Base-by-base conservation (phyloP, 1,139 yeast genomes). In the Saccharomyces hybrid region DNA sequence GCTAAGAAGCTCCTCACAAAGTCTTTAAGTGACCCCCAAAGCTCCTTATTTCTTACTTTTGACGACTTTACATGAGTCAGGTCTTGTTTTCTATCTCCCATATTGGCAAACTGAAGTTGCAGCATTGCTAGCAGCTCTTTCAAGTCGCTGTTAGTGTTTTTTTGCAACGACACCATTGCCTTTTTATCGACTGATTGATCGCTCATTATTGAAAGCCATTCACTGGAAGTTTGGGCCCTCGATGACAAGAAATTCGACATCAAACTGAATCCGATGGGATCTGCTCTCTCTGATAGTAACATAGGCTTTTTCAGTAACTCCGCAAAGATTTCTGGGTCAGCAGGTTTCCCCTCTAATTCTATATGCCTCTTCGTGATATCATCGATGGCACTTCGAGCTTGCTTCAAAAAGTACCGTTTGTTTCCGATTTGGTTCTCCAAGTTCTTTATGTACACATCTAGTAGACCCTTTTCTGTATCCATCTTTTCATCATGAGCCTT, bases 231-330 rank as follows among this genome's bases (percentile, higher is more conserved):
- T 21, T 56, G 54, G 19, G 54, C 56, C 19, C 66, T 60, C 27
- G 53, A 50, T 7, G 54, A 44, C 21, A 60, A 46, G 38, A 61
- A 58, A 21, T 58, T 52, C 14, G 62, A 58, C 0, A 59, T 62
- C 48, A 67, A 47, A 46, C 62, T 60, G 12, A 66, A 49, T 0
- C 72, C 71, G 46, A 68, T 60, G 0, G 71, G 71, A 42, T 69
- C 72, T 0, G 70, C 62, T 52, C 69, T 59, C 49, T 65, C 70
- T 7, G 69, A 64, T 21, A 59, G 58, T 47, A 64, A 61, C 60
- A 68, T 55, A 0, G 69, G 68, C 27, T 60, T 61, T 28, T 57
- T 55, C 54, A 64, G 38, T 24, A 68, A 56, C n/a, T 57, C 55
- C 58, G 31, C 32, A 11, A 29, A 28, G 8, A 29, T 46, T 6